Percentiles rank a stretch among this genome's conserved stretches.
These are phyloP conservation scores for Solanum habrochaites DNA, from an alignment of 257 asterid species.

Conservation along the genomic window DNA sequence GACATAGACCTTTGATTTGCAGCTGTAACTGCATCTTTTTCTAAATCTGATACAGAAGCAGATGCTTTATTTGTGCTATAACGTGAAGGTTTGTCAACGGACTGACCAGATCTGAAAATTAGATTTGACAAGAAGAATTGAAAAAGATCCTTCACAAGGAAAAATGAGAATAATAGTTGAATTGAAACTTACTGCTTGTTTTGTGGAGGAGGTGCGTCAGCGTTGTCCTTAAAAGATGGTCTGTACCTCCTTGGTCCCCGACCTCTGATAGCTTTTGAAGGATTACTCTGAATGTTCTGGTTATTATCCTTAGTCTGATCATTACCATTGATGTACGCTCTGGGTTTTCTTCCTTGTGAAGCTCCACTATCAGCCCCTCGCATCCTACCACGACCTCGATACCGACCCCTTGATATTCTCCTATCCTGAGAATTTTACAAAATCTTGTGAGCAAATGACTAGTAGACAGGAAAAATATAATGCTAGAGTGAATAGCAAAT, in stretches of 20 bases:
- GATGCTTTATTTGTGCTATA: slow-evolving; percentile 31
- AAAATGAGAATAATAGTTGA: not conserved
- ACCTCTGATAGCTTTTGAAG: slow-evolving; percentile 61
- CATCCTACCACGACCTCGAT: slow-evolving; percentile 61
- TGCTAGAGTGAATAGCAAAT: not conserved
- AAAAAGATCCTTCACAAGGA: not conserved
- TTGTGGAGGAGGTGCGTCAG: slow-evolving; percentile 25
- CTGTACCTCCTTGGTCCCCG: slow-evolving; percentile 90
- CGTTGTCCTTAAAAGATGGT: slow-evolving; percentile 39
- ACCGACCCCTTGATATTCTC: slow-evolving; percentile 59
- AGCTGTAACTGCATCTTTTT: slow-evolving; percentile 29
- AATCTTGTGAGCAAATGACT: not conserved
- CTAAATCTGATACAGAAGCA: slow-evolving; percentile 33
- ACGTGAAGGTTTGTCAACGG: slow-evolving; percentile 34
- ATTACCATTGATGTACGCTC: slow-evolving; percentile 22
- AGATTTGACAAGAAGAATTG: not conserved
- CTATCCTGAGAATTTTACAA: slow-evolving; percentile 36
- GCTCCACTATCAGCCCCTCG: slow-evolving; percentile 47
- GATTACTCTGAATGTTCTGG: slow-evolving; percentile 26
- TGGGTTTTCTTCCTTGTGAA: slow-evolving; percentile 43
- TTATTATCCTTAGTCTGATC: slow-evolving; percentile 19
- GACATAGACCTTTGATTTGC: slow-evolving; percentile 56
- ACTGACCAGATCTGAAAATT: slow-evolving; percentile 45
- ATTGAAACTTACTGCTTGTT: slow-evolving; percentile 50
- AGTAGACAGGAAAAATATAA: not conserved